A percentile compares a stretch with the other conserved stretches of the same genome.
These are phyloP conservation scores for Cyclotella atomus DNA, from an alignment of 108 stramenopile species.

Conservation along the genomic window DNA sequence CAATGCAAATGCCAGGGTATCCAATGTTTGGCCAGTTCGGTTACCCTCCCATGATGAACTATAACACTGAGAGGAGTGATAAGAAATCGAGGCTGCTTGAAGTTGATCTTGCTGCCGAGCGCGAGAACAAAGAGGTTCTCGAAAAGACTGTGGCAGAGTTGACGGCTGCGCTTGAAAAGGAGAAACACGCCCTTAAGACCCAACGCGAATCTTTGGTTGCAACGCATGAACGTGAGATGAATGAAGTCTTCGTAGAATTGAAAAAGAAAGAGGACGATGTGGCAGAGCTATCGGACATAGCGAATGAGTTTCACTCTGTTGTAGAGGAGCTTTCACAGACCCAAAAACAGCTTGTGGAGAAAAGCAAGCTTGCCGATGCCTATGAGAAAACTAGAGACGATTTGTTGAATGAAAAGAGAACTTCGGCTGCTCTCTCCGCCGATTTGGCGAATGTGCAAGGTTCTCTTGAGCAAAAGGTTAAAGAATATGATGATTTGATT, in stretches of 20 bases:
- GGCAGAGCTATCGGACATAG: constrained; percentile 19
- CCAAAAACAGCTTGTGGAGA: not conserved
- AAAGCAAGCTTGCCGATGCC: constrained; percentile 1
- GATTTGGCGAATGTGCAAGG: constrained; percentile 16
- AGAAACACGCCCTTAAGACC: not conserved
- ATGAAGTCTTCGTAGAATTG: constrained; percentile 13
- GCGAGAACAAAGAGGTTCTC: constrained; percentile 35
- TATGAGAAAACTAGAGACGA: constrained; percentile 16
- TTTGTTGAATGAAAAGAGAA: constrained; percentile 7
- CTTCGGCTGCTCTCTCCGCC: constrained; percentile 7
- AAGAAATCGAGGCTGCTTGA: constrained; percentile 38
- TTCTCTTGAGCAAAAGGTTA: not conserved
- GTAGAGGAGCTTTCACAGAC: constrained; percentile 19
- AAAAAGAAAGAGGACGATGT: constrained; percentile 19
- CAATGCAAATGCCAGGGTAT: constrained; percentile 13
- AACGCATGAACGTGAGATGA: constrained; percentile 16
- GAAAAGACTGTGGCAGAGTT: constrained; percentile 37
- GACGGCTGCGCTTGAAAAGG: constrained; percentile 23
- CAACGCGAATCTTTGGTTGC: constrained; percentile 10
- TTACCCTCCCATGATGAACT: constrained; percentile 25
- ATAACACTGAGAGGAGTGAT: constrained; percentile 7
- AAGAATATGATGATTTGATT: constrained; percentile 6
- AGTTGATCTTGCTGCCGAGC: constrained; percentile 46
- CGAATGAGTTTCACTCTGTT: constrained; percentile 20
- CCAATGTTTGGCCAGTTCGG: constrained; percentile 39